Evolutionary conservation across 176 grass and related monocot genomes (phyloP), one percentile per base, ranked within the genome.

Genomic region (Phoenix dactylifera): DNA sequence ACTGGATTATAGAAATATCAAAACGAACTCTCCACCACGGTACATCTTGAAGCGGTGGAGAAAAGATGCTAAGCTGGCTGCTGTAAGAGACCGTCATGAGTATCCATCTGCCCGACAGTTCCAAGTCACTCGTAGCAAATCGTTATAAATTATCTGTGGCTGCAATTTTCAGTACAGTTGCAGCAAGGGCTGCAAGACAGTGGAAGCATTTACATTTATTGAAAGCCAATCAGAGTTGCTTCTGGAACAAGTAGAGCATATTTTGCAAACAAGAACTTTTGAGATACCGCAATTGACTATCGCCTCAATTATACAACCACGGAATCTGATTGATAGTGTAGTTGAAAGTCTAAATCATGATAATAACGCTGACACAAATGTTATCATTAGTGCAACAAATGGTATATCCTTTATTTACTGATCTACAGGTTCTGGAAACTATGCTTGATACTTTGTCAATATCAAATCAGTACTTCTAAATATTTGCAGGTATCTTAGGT

Each of bases 211-310:
- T 39, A 77, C 76, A 58, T 95, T 78, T 75, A 80, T 95, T 22
- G 82, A 86, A 65, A 81, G 49, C 66, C 82, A 85, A 22, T 89
- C 90, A 66, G 79, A 50, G 68, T 72, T 57, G 30, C 76, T 95
- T 77, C 69, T 89, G 76, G 77, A 78, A 64, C 82, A 89, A 71
- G 63, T 89, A n/a, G 78, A 83, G 69, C 79, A 89, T 57, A 95
- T 89, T 59, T 65, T 89, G 58, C 89, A 89, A 22, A 83, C 66
- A 9, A 60, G 58, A 58, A 82, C 82, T 71, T 64, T 75, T 74
- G 83, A 80, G 50, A 77, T 80, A 54, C 75, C 74, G 61, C 82
- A 77, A 57, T 75, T 79, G 72, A 18, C 24, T 66, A 59, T 77
- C 59, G 58, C 77, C 72, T 85, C 86, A 62, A 85, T 65, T 52